phyloP scores from a whole-genome alignment of 176 grass and related monocot genomes.

The Zea mays region Zm-B73-REFERENCE-NAM-5.0 NC_050104.1:29987501-29988000 shows the following conservation, averaged over 20 bases:
- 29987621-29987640: neutral
- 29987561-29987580: no score
- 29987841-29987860: slow-evolving; percentile 55
- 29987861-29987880: slow-evolving; percentile 63
- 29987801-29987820: slow-evolving; percentile 82
- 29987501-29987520: neutral
- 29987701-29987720: slow-evolving; percentile 7
- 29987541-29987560: no score
- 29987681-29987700: neutral
- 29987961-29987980: neutral
- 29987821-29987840: slow-evolving; percentile 50
- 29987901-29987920: slow-evolving; percentile 48
- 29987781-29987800: slow-evolving; percentile 74
- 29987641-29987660: neutral
- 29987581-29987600: no score
- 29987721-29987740: slow-evolving; percentile 35
- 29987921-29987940: slow-evolving; percentile 53
- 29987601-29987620: no score
- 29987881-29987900: slow-evolving; percentile 45
- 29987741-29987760: slow-evolving; percentile 88
- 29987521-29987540: neutral
- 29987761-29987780: slow-evolving; percentile 77
- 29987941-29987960: slow-evolving; percentile 26
- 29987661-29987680: neutral
- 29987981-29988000: neutral